Base-by-base conservation (phyloP, 129 eudicot species). In the Scalesia atractyloides region DNA sequence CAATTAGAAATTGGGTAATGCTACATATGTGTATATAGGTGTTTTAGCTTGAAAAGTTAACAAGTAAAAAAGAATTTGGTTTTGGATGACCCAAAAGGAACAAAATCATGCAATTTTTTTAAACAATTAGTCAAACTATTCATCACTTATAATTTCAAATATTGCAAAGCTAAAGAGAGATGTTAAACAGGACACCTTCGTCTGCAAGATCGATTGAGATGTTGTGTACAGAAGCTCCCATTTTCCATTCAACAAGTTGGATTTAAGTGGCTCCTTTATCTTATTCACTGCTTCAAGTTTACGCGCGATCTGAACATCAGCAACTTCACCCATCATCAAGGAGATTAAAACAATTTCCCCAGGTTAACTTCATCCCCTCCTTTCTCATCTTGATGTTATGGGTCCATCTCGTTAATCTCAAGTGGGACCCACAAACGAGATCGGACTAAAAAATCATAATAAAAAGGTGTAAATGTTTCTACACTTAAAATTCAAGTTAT, bases 181-280 rank as follows among this genome's bases (percentile, higher is more conserved):
- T 20, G n/a, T 51, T 18, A 64, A 74, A 10, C 36, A 56, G 26
- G 67, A 9, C 69, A 91, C 97, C 96, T 81, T 39, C 0, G 77
- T 92, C 73, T 92, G 96, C 86, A 92, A 65, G 60, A 92, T 92
- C 19, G 97, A 88, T 44, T 73, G 72, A 16, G 97, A 92, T 65
- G 97, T 92, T 13, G 96, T 88, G 83, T 91, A 91, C 17, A 88
- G 71, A 63, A 91, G 97, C 75, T 92, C 96, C 97, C 97, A 92
- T 82, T 92, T 92, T 64, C 97, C 97, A 60, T 86, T 73, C 49
- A 92, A 76, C 68, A 92, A 82, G 67, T 78, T 51, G 24, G 94
- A 88, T 73, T 92, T 86, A 22, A 88, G 83, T 10, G 97, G 96
- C 75, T 77, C 83, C 80, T 88, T 88, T n/a, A 91, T 85, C 52